These are phyloP conservation scores for Suillus placidus DNA, from an alignment of 768 basidiomycete species.

Conservation along the genomic window DNA sequence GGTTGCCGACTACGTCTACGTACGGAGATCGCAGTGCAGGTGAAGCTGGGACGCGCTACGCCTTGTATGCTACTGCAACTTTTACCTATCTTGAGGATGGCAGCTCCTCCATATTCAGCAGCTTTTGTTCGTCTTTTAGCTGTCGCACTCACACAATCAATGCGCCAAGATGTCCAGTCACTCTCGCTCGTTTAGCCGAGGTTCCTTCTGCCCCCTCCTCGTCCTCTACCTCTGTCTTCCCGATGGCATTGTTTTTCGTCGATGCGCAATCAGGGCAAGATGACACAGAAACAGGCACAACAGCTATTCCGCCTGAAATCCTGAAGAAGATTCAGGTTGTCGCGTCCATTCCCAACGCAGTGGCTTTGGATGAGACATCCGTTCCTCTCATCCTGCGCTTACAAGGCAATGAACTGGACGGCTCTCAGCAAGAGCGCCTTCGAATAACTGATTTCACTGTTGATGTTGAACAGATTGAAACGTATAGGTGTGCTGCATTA, in stretches of 20 bases:
- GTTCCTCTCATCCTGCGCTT: constrained; percentile 64
- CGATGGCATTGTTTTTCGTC: constrained; percentile 46
- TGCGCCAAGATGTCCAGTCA: constrained; percentile 45
- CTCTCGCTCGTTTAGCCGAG: constrained; percentile 55
- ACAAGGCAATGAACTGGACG: constrained; percentile 54
- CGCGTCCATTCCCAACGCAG: constrained; percentile 60
- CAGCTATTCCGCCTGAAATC: constrained; percentile 52
- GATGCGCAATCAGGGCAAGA: constrained; percentile 35
- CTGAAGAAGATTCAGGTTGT: constrained; percentile 67
- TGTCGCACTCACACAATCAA: constrained; percentile 44
- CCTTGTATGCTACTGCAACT: constrained; percentile 67
- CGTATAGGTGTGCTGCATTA: constrained; percentile 54
- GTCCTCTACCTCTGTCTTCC: constrained; percentile 30
- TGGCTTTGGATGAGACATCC: constrained; percentile 46
- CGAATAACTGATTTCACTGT: constrained; percentile 58
- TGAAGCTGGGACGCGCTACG: constrained; percentile 63
- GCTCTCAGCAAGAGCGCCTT: constrained; percentile 54
- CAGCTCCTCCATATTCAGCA: constrained; percentile 46
- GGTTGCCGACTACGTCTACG: constrained; percentile 70
- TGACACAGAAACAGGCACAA: constrained; percentile 14
- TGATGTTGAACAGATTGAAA: constrained; percentile 65
- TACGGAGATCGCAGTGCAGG: constrained; percentile 47
- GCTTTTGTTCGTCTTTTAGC: constrained; percentile 60
- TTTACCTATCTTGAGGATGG: constrained; percentile 51
- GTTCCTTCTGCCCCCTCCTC: constrained; percentile 37